Evolutionary conservation across 2,329 filamentous ascomycete genomes (phyloP).

Genomic region (Botrytis aclada): DNA sequence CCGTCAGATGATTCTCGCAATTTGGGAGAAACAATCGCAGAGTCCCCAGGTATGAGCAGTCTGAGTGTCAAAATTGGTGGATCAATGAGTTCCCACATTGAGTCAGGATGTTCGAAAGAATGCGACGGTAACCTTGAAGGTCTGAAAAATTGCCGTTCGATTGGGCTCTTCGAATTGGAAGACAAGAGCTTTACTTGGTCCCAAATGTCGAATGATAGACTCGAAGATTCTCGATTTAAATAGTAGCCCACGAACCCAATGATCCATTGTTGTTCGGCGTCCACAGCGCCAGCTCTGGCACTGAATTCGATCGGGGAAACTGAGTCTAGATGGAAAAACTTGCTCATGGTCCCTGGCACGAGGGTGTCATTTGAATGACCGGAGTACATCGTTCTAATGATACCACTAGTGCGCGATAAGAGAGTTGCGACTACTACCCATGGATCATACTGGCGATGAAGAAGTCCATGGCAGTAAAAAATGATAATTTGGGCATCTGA

Average conservation of each 20-base stretch:
- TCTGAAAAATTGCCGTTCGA: background rate
- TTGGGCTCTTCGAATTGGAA: background rate
- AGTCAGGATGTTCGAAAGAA: background rate
- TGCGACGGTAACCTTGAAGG: fast-evolving
- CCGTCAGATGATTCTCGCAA: fast-evolving
- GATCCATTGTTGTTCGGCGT: background rate
- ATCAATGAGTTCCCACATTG: background rate
- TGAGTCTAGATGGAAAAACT: fast-evolving
- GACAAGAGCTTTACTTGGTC: background rate
- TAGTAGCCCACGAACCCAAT: background rate
- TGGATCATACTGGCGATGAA: background rate
- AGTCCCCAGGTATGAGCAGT: background rate
- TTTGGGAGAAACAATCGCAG: too few species aligned
- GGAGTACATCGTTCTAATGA: background rate
- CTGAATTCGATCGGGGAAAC: too few species aligned
- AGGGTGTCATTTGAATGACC: background rate
- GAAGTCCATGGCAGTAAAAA: background rate
- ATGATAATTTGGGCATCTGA: background rate
- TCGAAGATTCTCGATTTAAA: background rate
- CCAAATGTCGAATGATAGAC: background rate
- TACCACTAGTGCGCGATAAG: background rate
- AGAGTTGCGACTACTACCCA: background rate
- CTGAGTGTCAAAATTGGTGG: background rate
- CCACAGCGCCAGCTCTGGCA: too few species aligned
- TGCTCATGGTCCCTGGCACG: background rate